A percentile compares a stretch with the other conserved stretches of the same genome.
These are phyloP conservation scores for Penicillium hordei DNA, from an alignment of 2,329 filamentous ascomycete genomes.

Conservation along the genomic window DNA sequence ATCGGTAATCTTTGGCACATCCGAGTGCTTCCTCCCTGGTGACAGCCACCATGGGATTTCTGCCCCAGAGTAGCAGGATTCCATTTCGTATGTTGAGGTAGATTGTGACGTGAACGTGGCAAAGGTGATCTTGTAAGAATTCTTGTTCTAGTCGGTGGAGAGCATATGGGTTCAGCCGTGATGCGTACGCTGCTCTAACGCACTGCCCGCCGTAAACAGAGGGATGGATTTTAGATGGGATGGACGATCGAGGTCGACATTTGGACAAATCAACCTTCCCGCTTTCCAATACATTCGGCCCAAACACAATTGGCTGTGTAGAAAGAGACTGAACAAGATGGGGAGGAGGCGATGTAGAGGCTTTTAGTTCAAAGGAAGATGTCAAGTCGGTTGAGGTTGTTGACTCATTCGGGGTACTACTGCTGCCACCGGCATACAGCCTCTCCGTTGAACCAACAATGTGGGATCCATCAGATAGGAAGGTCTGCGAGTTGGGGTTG, in stretches of 20 bases:
- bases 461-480: constrained; percentile 4
- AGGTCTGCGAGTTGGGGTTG: neutral
- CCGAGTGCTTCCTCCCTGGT: constrained; percentile 83
- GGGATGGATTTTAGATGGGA: constrained; percentile 70
- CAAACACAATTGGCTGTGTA: constrained; percentile 16
- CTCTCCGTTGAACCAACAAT: constrained; percentile 3
- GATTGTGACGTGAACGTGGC: constrained; percentile 83
- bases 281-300: constrained; percentile 25
- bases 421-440: constrained; percentile 19
- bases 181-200: constrained; percentile 83
- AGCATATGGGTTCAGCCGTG: constrained; percentile 83
- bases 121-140: constrained; percentile 77
- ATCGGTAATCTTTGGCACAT: constrained; percentile 81
- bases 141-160: constrained; percentile 82
- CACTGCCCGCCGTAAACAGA: constrained; percentile 88
- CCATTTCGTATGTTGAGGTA: constrained; percentile 96
- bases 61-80: constrained; percentile 84
- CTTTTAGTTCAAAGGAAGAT: constrained; percentile 25
- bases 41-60: constrained; percentile 79
- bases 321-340: constrained; percentile 16
- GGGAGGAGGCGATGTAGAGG: constrained; percentile 29
- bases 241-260: constrained; percentile 75
- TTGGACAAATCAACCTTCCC: constrained; percentile 43
- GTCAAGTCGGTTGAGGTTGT: constrained; percentile 28
- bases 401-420: constrained; percentile 29